Evolutionary conservation across 805 yeast genomes (phyloP).

Genomic region (Barnettozyma sucrosica): DNA sequence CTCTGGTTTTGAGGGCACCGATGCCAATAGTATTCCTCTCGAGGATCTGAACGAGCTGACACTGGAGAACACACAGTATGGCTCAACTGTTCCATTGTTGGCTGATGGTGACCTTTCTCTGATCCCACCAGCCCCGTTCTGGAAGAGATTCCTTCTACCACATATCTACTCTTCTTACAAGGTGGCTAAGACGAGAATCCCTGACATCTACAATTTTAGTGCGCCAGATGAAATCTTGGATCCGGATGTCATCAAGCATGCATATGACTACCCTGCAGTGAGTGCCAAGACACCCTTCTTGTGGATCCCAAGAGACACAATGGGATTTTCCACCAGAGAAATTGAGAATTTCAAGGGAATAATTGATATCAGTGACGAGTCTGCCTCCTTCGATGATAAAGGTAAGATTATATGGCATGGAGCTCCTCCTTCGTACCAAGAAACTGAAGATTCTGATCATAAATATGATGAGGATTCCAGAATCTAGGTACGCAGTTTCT

Average conservation of each 20-base stretch:
- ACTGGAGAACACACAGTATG: slow-evolving; percentile 17
- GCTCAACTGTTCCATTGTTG: slow-evolving; percentile 46
- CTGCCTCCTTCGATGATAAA: slow-evolving; percentile 51
- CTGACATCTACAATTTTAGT: slow-evolving; percentile 51
- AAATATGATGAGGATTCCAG: not conserved
- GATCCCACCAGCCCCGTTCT: slow-evolving; percentile 33
- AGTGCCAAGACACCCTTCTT: slow-evolving; percentile 63
- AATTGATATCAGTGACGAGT: slow-evolving; percentile 61
- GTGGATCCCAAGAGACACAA: slow-evolving; percentile 90
- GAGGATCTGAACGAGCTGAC: slow-evolving; percentile 22
- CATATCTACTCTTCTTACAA: slow-evolving; percentile 45
- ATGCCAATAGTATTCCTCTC: slow-evolving; percentile 24
- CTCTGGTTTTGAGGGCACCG: slow-evolving; percentile 6
- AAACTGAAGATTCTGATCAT: slow-evolving; percentile 2
- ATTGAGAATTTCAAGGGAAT: slow-evolving; percentile 50
- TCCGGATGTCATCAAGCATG: slow-evolving; percentile 43
- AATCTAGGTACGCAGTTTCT: not conserved
- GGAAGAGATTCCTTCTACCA: slow-evolving; percentile 50
- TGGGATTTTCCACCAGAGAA: slow-evolving; percentile 67
- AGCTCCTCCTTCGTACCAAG: slow-evolving; percentile 41
- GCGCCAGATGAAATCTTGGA: slow-evolving; percentile 35
- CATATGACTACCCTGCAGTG: slow-evolving; percentile 75
- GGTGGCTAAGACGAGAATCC: slow-evolving; percentile 45
- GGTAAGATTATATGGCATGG: slow-evolving; percentile 44
- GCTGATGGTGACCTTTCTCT: slow-evolving; percentile 51